A percentile compares a stretch with the other conserved stretches of the same genome.
Conservation (phyloP, 352 stramenopile species). For the Phytopythium litorale region DNA sequence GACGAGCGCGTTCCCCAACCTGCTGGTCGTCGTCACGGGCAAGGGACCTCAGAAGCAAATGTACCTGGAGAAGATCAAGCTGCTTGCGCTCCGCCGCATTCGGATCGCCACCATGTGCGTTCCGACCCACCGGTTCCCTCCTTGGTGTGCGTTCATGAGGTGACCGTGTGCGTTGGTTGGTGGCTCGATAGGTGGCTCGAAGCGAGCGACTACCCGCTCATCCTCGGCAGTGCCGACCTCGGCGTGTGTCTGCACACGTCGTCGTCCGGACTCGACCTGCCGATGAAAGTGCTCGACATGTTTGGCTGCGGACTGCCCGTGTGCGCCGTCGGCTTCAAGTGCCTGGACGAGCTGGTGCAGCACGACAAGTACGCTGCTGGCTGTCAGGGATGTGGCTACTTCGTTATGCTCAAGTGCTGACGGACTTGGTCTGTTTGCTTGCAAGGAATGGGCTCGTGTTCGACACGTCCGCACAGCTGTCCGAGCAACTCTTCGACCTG, state of each 20-base stretch:
- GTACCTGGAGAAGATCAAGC: conserved; percentile 83
- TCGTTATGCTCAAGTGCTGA: background rate
- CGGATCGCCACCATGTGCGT: conserved; percentile 83
- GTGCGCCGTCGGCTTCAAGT: conserved; percentile 94
- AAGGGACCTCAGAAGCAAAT: conserved; percentile 95
- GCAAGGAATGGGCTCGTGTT: conserved; percentile 77
- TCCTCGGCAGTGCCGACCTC: conserved; percentile 94
- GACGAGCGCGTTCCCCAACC: conserved; percentile 54
- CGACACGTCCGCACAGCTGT: conserved; percentile 47
- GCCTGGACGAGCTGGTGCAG: conserved; percentile 95
- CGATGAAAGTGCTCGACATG: conserved; percentile 99
- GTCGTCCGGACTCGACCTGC: conserved; percentile 97
- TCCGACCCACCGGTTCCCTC: background rate
- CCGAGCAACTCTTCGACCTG: conserved; percentile 54
- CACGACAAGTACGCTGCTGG: conserved; percentile 84
- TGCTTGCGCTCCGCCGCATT: conserved; percentile 74
- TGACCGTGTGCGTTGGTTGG: background rate
- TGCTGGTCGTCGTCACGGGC: conserved; percentile 96
- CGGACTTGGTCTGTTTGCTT: background rate
- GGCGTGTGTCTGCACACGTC: conserved; percentile 99
- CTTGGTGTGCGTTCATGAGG: background rate
- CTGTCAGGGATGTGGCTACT: background rate
- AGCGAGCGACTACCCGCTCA: conserved; percentile 93
- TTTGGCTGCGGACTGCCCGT: conserved; percentile 97
- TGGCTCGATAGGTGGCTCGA: conserved; percentile 90